These are phyloP conservation scores for Sphaerobolus stellatus DNA, from an alignment of 1,284 basidiomycete genomes.

Conservation along the genomic window DNA sequence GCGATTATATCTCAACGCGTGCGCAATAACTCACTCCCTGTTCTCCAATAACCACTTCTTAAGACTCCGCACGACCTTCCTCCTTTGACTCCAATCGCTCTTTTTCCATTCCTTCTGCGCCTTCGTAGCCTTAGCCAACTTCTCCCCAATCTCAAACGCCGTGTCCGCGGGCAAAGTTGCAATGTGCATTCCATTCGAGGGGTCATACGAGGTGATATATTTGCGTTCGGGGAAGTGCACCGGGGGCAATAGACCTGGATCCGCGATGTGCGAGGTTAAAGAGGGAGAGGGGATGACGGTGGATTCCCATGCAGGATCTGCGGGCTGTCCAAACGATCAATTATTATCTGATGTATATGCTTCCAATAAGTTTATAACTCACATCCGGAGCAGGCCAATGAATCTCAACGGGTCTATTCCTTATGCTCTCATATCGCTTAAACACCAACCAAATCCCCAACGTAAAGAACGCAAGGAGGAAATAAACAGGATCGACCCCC, in stretches of 20 bases:
- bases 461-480: constrained; percentile 62
- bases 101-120: constrained; percentile 74
- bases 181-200: constrained; percentile 81
- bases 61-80: constrained; percentile 80
- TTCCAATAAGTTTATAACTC: constrained; percentile 23
- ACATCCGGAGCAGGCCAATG: constrained; percentile 58
- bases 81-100: constrained; percentile 75
- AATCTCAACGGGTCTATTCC: constrained; percentile 71
- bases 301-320: constrained; percentile 59
- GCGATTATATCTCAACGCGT: neutral
- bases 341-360: constrained; percentile 1
- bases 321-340: constrained; percentile 32
- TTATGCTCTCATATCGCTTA: constrained; percentile 67
- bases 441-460: constrained; percentile 76
- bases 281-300: constrained; percentile 54
- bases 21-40: constrained; percentile 49
- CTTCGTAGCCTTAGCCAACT: constrained; percentile 63
- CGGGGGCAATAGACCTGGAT: constrained; percentile 54
- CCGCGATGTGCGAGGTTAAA: constrained; percentile 61
- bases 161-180: constrained; percentile 69
- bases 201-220: constrained; percentile 90
- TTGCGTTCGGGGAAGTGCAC: constrained; percentile 49
- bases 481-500: constrained; percentile 51
- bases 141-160: constrained; percentile 61
- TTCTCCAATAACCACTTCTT: constrained; percentile 90